Evolutionary conservation across 2,329 filamentous ascomycete species (phyloP).

Genomic region (Penicillium sp.): DNA sequence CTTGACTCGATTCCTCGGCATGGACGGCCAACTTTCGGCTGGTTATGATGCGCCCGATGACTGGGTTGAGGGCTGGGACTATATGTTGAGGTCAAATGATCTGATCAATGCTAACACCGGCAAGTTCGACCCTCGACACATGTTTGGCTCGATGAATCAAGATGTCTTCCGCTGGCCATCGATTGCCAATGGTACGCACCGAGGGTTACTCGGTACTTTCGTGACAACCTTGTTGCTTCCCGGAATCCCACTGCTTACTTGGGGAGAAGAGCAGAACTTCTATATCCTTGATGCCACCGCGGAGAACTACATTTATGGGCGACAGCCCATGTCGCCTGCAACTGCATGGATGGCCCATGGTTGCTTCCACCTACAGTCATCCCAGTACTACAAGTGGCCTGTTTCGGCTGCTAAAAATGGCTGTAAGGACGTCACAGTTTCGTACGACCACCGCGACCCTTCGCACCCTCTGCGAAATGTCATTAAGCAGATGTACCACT

Average conservation of each 20-base stretch:
- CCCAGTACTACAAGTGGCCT: conserved; percentile 60
- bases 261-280: conserved; percentile 66
- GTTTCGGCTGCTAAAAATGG: conserved; percentile 53
- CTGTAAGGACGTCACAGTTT: conserved; percentile 57
- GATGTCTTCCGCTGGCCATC: conserved; percentile 66
- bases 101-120: conserved; percentile 61
- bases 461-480: conserved; percentile 61
- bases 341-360: conserved; percentile 64
- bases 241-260: conserved; percentile 60
- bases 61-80: conserved; percentile 56
- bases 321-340: conserved; percentile 60
- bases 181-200: conserved; percentile 54
- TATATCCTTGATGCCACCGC: conserved; percentile 65
- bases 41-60: conserved; percentile 55
- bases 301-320: conserved; percentile 64
- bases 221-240: conserved; percentile 61
- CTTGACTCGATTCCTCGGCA: conserved; percentile 60
- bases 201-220: conserved; percentile 58
- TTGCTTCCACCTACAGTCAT: conserved; percentile 58
- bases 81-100: conserved; percentile 59
- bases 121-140: conserved; percentile 62
- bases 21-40: conserved; percentile 57
- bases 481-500: conserved; percentile 61
- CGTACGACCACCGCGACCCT: conserved; percentile 63
- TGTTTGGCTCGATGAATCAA: conserved; percentile 65